Percentiles rank a stretch among this genome's conserved stretches.
Evolutionary conservation across 176 grass and related monocot genomes (phyloP).

Genomic region (Avena atlantica): DNA sequence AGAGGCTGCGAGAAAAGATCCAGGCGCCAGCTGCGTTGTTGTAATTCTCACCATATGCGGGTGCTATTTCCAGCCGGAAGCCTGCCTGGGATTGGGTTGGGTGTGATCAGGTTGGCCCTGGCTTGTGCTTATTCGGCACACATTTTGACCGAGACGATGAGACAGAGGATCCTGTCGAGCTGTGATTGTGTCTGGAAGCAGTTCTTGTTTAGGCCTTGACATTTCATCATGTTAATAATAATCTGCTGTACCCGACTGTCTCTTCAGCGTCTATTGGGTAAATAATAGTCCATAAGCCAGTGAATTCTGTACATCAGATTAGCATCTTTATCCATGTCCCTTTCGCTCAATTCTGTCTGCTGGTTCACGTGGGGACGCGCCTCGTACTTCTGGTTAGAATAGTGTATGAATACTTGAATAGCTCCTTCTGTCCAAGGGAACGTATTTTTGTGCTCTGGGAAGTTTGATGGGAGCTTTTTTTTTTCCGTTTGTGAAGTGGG

Average conservation of each 20-base stretch:
- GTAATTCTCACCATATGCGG: slow-evolving; percentile 17
- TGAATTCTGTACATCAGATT: not conserved
- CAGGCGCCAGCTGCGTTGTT: slow-evolving; percentile 41
- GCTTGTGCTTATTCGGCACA: not conserved
- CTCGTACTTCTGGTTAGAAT: not conserved
- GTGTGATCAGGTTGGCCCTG: slow-evolving; percentile 11
- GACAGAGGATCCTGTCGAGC: not conserved
- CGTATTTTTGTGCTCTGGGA: too few relatives aligned
- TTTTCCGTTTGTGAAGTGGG: too few relatives aligned
- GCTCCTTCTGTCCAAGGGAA: too few relatives aligned
- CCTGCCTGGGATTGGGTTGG: slow-evolving; percentile 16
- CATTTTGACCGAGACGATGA: slow-evolving; percentile 41
- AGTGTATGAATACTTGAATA: not conserved
- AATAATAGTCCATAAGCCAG: not conserved
- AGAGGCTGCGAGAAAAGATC: slow-evolving; percentile 63
- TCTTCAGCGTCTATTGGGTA: not conserved
- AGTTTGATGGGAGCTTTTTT: too few relatives aligned
- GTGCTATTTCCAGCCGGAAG: slow-evolving; percentile 14
- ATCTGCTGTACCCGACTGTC: not conserved
- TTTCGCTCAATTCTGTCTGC: not conserved
- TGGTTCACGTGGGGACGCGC: not conserved
- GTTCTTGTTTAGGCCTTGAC: not conserved
- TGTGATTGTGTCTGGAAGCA: not conserved
- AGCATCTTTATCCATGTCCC: not conserved
- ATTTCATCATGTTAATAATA: slow-evolving; percentile 30